Evolutionary conservation across 768 basidiomycete genomes (phyloP), one percentile per base, ranked within the genome.

Genomic region (Hypsizygus marmoreus): DNA sequence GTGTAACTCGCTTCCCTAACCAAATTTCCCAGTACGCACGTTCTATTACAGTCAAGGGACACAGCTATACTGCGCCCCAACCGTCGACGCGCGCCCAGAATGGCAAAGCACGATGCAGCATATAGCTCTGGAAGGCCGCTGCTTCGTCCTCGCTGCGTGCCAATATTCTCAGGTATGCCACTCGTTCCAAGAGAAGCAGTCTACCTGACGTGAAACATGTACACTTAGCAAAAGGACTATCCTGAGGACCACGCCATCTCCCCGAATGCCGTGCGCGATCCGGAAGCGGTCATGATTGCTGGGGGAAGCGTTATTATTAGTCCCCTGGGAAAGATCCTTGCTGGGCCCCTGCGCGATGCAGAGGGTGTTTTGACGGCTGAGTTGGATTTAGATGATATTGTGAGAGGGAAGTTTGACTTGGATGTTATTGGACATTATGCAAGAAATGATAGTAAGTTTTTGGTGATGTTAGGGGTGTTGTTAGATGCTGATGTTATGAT

Each of bases 91-190:
- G 4, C 70, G 84, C 2, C 72, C 74, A 2, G 66, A 58, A 7
- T 86, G 84, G 85, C 70, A 71, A 51, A 63, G 66, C 45, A 75
- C 79, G 1, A 83, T 85, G 80, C 55, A 64, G 19, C 82, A 83
- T 54, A 81, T 86, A 38, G 83, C 84, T 0, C 63, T 81, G 26
- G 84, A 86, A 58, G 85, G 85, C 8, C 75, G 85, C 19, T 84
- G 82, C 63, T 84, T 84, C 60, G 85, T 86, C 39, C 67, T 86
- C 19, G 74, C 79, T 11, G 82, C 81, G 3, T 83, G 79, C 42
- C 80, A 84, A 54, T 84, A 73, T 56, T 72, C 79, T 0, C 70
- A 74, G 46, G 77, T 47, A 24, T 17, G 9, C 2, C 17, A 20
- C 19, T 7, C 22, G 11, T 35, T 19, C 1, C 17, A 23, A 14